Conservation (phyloP, 805 yeast species). For the Wickerhamiella bombiphila region DNA sequence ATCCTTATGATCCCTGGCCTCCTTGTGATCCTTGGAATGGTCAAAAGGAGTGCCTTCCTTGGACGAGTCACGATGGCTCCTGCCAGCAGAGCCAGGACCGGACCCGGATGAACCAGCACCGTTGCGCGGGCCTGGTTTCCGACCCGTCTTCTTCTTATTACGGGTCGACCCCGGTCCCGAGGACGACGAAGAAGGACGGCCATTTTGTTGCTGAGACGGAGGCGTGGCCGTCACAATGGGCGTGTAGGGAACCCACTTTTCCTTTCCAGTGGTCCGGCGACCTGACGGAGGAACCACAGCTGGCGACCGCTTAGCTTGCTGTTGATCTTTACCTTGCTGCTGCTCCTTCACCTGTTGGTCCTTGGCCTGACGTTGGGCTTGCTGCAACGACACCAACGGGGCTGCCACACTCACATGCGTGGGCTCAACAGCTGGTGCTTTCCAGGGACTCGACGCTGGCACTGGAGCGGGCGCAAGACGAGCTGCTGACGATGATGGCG, state of each 20-base stretch:
- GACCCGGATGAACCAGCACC: neutral
- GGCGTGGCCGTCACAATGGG: slow-evolving; percentile 14
- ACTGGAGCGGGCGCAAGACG: slow-evolving; percentile 51
- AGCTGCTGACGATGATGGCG: no score
- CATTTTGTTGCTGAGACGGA: slow-evolving; percentile 2
- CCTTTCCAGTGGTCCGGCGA: slow-evolving; percentile 31
- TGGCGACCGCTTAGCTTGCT: slow-evolving; percentile 5
- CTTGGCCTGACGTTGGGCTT: slow-evolving; percentile 3
- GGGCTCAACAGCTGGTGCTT: slow-evolving; percentile 18
- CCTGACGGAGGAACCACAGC: slow-evolving; percentile 5
- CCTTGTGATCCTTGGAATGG: no score
- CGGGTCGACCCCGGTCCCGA: no score
- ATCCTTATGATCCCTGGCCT: no score
- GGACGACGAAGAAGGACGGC: no score
- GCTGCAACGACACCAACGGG: slow-evolving; percentile 7
- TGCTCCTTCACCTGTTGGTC: neutral
- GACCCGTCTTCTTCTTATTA: no score
- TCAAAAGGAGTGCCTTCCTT: slow-evolving; percentile 1
- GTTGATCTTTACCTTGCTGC: neutral
- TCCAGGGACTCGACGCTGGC: slow-evolving; percentile 53
- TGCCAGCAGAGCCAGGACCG: slow-evolving; percentile 1
- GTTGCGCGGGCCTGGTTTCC: no score
- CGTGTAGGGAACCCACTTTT: slow-evolving; percentile 30
- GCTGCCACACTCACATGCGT: slow-evolving; percentile 2
- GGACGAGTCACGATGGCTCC: neutral